A percentile compares a stretch with the other conserved stretches of the same genome.
These are phyloP conservation scores for Cytospora leucostoma DNA, from an alignment of 2,329 filamentous ascomycete genomes.

Conservation along the genomic window DNA sequence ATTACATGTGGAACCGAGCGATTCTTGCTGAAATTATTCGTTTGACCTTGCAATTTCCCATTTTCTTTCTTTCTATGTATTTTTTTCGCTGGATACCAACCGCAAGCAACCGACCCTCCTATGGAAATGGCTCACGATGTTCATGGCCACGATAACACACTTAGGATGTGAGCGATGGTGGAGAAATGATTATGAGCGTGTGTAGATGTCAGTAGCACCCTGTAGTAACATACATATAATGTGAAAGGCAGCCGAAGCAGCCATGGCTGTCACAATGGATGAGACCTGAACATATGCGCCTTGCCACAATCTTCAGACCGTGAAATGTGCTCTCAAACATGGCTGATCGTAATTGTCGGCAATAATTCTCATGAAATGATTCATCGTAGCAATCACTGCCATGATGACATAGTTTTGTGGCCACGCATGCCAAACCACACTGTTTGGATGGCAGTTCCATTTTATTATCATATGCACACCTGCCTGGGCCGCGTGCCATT, in stretches of 20 bases:
- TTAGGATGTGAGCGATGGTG: neutral
- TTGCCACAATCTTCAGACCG: no score
- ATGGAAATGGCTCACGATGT: constrained; percentile 23
- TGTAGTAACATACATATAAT: neutral
- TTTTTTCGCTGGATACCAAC: constrained; percentile 9
- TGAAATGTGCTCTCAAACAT: no score
- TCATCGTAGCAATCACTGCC: no score
- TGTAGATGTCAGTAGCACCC: neutral
- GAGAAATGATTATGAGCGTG: neutral
- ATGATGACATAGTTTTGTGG: no score
- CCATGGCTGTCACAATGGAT: constrained; percentile 15
- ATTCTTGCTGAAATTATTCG: neutral
- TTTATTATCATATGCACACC: neutral
- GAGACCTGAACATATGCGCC: neutral
- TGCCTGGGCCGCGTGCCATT: neutral
- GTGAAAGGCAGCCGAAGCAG: neutral
- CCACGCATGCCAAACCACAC: no score
- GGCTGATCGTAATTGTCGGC: no score
- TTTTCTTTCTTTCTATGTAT: constrained; percentile 6
- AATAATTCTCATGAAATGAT: no score
- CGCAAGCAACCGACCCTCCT: neutral
- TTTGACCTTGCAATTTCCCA: neutral
- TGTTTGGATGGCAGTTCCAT: no score
- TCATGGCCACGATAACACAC: constrained; percentile 18
- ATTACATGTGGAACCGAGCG: constrained; percentile 15